Conservation (phyloP, 176 grass and related monocot species). For the Alopecurus myosuroides region DNA sequence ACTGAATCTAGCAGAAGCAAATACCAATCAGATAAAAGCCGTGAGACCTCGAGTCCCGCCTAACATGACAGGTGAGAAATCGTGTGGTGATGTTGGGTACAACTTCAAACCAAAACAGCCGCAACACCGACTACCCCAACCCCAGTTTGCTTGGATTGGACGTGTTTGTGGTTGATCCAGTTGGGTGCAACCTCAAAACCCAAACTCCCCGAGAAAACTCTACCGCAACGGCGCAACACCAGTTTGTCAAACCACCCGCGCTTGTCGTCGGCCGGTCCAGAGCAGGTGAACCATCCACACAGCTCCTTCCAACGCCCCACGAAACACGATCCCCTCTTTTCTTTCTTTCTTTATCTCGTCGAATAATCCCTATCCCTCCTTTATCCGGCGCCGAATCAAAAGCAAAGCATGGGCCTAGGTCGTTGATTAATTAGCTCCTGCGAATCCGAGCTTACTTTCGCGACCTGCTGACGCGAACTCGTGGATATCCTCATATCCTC, state of each 20-base stretch:
- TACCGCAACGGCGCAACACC: not conserved
- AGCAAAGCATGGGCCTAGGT: not conserved
- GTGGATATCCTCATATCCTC: not conserved
- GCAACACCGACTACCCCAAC: not conserved
- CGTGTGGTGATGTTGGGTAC: not conserved
- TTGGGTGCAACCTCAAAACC: not conserved
- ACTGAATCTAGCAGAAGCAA: not conserved
- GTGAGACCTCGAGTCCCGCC: not conserved
- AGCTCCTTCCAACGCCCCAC: not conserved
- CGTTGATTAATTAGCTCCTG: not conserved
- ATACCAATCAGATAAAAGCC: not conserved
- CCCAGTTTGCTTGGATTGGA: not conserved
- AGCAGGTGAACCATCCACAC: not conserved
- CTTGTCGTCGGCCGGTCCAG: not conserved
- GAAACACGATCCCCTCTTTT: not conserved
- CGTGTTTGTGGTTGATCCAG: not conserved
- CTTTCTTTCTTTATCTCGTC: no score
- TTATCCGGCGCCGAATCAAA: not conserved
- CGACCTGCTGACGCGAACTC: not conserved
- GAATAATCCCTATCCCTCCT: not conserved
- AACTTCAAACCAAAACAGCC: not conserved
- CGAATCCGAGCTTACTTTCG: conserved; percentile 1
- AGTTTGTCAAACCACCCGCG: not conserved
- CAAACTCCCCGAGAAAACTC: not conserved
- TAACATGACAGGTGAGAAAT: not conserved